phyloP scores from a whole-genome alignment of 2,329 filamentous ascomycete species.

The Penicillium sp. region DNA sequence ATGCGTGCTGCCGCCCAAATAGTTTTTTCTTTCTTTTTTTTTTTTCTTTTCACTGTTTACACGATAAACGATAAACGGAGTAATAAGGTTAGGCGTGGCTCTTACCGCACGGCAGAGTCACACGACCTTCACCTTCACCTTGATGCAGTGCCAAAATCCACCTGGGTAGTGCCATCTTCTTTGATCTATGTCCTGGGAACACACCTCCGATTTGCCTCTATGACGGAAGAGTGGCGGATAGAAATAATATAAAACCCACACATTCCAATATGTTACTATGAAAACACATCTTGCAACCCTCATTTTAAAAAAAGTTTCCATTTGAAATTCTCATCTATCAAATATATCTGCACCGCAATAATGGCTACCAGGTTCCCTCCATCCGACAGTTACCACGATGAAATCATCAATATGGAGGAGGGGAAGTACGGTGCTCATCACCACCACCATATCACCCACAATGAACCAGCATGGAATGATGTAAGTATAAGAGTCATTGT shows the following conservation, averaged over 20 bases:
- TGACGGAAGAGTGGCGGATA: slow-evolving; percentile 6
- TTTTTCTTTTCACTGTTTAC: too few species aligned
- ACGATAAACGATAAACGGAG: too few species aligned
- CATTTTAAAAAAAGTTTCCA: not conserved
- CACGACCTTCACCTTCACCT: too few species aligned
- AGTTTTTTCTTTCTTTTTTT: too few species aligned
- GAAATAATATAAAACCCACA: not conserved
- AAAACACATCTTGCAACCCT: not conserved
- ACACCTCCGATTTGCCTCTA: slow-evolving; percentile 2
- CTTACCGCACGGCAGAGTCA: too few species aligned
- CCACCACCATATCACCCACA: slow-evolving; percentile 4
- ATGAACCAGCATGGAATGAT: not conserved
- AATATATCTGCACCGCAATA: not conserved
- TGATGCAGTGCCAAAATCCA: not conserved
- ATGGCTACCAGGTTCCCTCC: slow-evolving; percentile 8
- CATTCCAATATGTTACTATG: too few species aligned
- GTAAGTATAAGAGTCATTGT: not conserved
- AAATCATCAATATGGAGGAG: slow-evolving; percentile 12
- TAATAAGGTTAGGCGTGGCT: too few species aligned
- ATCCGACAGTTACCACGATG: slow-evolving; percentile 4
- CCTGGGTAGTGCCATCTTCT: not conserved
- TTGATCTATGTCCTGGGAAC: not conserved
- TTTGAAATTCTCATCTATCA: not conserved
- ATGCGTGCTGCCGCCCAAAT: too few species aligned
- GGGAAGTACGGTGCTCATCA: slow-evolving; percentile 4